Percentiles rank a stretch among this genome's conserved stretches.
These are phyloP conservation scores for Didymella keratinophila DNA, from an alignment of 2,329 filamentous ascomycete species.

Conservation along the genomic window DNA sequence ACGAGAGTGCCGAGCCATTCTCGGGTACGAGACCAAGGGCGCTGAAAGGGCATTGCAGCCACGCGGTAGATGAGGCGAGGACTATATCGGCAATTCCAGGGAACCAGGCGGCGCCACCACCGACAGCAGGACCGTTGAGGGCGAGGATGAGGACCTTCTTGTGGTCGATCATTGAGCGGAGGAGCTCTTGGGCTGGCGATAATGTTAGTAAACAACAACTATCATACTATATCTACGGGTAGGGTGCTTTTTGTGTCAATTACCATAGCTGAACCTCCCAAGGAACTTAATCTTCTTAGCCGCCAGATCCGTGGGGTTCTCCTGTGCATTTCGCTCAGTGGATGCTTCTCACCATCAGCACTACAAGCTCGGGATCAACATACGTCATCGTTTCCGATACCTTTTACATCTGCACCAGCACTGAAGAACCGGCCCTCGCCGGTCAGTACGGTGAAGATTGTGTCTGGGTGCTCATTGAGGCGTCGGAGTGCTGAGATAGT, in stretches of 20 bases:
- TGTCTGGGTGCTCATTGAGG: slow-evolving; percentile 58
- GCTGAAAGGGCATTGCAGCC: slow-evolving; percentile 59
- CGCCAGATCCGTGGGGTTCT: slow-evolving; percentile 30
- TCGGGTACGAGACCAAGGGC: slow-evolving; percentile 60
- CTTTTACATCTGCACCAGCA: slow-evolving; percentile 59
- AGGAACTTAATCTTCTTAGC: slow-evolving; percentile 48
- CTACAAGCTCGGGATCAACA: slow-evolving; percentile 2
- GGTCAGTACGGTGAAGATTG: slow-evolving; percentile 60
- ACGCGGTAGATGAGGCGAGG: slow-evolving; percentile 55
- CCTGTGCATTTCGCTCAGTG: slow-evolving; percentile 25
- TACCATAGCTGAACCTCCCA: slow-evolving; percentile 41
- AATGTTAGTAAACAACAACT: background rate
- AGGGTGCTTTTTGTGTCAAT: slow-evolving; percentile 19
- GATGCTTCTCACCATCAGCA: slow-evolving; percentile 12
- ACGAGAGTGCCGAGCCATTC: slow-evolving; percentile 56
- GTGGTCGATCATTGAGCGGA: slow-evolving; percentile 60
- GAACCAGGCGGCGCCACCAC: slow-evolving; percentile 61
- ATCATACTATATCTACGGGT: too few species aligned
- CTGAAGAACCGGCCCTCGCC: slow-evolving; percentile 61
- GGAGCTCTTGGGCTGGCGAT: slow-evolving; percentile 42
- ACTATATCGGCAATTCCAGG: slow-evolving; percentile 59
- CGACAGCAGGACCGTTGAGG: slow-evolving; percentile 60
- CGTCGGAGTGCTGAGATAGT: slow-evolving; percentile 54
- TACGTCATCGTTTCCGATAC: slow-evolving; percentile 30
- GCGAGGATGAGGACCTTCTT: slow-evolving; percentile 60